These are phyloP conservation scores for Wickerhamomyces chaumierensis DNA, from an alignment of 805 yeast species.

Conservation along the genomic window DNA sequence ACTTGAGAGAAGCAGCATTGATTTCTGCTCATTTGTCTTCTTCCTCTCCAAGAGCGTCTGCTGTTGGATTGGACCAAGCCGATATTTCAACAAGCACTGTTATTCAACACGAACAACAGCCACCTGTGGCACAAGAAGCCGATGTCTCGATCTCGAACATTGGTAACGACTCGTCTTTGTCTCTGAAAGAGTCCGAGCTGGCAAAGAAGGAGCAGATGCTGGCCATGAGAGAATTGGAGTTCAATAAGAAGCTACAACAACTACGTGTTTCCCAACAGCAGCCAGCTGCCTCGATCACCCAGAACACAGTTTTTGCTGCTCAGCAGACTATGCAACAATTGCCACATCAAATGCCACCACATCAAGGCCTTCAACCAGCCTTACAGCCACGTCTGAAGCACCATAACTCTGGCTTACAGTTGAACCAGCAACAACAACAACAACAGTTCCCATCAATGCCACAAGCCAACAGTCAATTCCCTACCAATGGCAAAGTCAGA, in stretches of 20 bases:
- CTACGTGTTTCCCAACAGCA: slow-evolving; percentile 3
- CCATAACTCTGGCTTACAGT: slow-evolving; percentile 5
- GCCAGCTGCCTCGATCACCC: background rate
- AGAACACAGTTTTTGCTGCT: slow-evolving; percentile 9
- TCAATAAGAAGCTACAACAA: slow-evolving; percentile 15
- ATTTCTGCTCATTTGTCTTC: slow-evolving; percentile 13
- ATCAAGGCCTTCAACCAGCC: slow-evolving; percentile 1
- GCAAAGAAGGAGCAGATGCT: slow-evolving; percentile 16
- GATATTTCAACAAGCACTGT: too few species aligned
- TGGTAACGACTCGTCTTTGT: slow-evolving; percentile 11
- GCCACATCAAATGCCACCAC: slow-evolving; percentile 2
- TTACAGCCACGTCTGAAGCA: slow-evolving; percentile 1
- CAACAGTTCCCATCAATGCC: slow-evolving; percentile 11
- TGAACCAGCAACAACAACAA: slow-evolving; percentile 2
- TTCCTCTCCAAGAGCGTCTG: background rate
- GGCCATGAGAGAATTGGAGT: slow-evolving; percentile 15
- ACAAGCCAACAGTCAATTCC: background rate
- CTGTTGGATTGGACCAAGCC: background rate
- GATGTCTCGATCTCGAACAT: slow-evolving; percentile 5
- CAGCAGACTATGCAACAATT: slow-evolving; percentile 5
- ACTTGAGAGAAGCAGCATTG: slow-evolving; percentile 16
- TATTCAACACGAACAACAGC: slow-evolving; percentile 1
- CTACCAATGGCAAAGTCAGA: too few species aligned
- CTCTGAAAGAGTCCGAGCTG: slow-evolving; percentile 17
- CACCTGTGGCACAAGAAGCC: background rate